phyloP scores from a whole-genome alignment of 2,329 filamentous ascomycete species.

The Diaporthe sp. region DNA sequence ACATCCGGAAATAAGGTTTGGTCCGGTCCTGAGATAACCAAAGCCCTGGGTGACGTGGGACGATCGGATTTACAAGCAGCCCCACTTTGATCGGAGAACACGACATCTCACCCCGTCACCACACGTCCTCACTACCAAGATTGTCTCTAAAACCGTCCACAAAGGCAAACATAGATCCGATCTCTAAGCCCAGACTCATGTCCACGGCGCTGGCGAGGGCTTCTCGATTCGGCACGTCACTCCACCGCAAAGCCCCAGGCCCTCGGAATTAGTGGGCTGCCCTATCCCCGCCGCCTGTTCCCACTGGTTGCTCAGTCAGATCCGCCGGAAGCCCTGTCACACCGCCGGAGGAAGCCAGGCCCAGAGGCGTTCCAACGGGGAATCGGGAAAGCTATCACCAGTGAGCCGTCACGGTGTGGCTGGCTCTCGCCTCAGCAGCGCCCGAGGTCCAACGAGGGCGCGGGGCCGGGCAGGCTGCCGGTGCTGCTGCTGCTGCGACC shows the following conservation, averaged over 20 bases:
- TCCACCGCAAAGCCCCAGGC: conserved; percentile 1
- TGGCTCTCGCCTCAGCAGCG: background rate
- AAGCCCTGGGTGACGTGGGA: background rate
- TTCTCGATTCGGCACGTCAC: background rate
- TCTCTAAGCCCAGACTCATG: background rate
- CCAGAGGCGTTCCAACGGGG: background rate
- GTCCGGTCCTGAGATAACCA: conserved; percentile 1
- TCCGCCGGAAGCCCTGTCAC: background rate
- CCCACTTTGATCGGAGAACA: conserved; percentile 24
- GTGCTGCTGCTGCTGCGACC: background rate
- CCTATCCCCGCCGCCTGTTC: background rate
- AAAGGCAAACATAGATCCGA: conserved; percentile 28
- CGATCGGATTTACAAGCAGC: conserved; percentile 18
- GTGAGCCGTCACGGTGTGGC: conserved; percentile 8
- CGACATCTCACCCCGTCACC: conserved; percentile 1
- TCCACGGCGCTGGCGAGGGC: background rate
- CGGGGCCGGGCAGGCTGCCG: background rate
- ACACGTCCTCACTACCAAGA: background rate
- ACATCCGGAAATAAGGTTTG: conserved; percentile 19
- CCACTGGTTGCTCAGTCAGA: background rate
- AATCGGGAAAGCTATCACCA: background rate
- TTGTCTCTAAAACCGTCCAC: conserved; percentile 18
- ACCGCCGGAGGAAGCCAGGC: background rate
- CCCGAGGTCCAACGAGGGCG: background rate
- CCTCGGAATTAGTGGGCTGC: conserved; percentile 13